Conservation (phyloP, 129 eudicot genomes). For the Cynara cardunculus region DNA sequence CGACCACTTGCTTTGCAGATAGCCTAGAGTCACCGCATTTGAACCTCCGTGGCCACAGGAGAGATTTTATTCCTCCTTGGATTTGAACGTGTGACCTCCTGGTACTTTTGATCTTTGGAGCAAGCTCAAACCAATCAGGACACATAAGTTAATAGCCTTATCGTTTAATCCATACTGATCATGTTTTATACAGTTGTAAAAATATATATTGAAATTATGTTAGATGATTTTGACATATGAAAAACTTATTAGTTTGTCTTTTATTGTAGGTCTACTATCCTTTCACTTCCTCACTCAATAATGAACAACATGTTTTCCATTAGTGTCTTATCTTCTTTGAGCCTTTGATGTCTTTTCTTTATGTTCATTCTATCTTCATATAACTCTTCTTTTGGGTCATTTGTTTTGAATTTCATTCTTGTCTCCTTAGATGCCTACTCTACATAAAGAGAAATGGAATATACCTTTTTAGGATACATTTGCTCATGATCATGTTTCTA, state of each 20-base stretch:
- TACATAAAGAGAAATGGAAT: background rate
- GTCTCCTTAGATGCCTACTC: constrained; percentile 21
- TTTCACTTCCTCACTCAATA: constrained; percentile 22
- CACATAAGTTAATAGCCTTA: too few species aligned
- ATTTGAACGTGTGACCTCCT: too few species aligned
- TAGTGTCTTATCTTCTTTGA: constrained; percentile 4
- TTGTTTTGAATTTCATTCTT: constrained; percentile 8
- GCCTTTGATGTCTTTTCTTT: constrained; percentile 28
- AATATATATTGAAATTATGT: background rate
- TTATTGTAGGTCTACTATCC: constrained; percentile 15
- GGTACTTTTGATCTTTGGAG: too few species aligned
- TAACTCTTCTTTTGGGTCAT: background rate
- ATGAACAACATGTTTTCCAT: constrained; percentile 21
- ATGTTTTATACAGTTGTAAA: background rate
- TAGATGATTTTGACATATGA: background rate
- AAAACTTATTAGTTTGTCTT: background rate
- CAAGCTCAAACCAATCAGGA: too few species aligned
- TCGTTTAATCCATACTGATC: too few species aligned
- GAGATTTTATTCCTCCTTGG: too few species aligned
- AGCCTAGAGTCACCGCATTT: too few species aligned
- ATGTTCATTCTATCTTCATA: constrained; percentile 19
- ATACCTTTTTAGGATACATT: background rate
- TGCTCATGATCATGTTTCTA: background rate
- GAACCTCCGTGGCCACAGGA: too few species aligned
- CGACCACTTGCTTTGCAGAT: too few species aligned